Percentiles rank a stretch among this genome's conserved stretches.
These are phyloP conservation scores for Sinapis alba DNA, from an alignment of 441 rosid species.

Conservation along the genomic window DNA sequence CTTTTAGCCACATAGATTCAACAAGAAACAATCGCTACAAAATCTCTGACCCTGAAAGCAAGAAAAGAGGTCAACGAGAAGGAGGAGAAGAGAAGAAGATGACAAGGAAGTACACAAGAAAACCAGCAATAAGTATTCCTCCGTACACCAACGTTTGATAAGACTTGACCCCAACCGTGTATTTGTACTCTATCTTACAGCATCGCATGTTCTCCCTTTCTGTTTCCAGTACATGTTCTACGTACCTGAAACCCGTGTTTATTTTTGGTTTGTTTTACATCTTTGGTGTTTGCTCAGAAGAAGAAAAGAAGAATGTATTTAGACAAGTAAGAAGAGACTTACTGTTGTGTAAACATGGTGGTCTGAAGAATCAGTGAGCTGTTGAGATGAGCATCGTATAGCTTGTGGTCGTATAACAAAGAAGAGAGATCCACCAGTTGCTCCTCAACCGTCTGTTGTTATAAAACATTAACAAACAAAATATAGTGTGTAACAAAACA, in stretches of 20 bases:
- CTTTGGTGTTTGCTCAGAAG: neutral
- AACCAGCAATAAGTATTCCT: constrained; percentile 88
- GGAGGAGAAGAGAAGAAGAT: constrained; percentile 93
- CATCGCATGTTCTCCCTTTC: constrained; percentile 92
- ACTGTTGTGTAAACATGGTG: constrained; percentile 88
- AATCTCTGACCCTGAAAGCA: neutral
- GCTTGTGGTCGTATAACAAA: constrained; percentile 80
- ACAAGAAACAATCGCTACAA: constrained; percentile 9
- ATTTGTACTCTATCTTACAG: constrained; percentile 80
- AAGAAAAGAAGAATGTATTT: neutral
- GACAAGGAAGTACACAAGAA: constrained; percentile 81
- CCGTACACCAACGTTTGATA: constrained; percentile 87
- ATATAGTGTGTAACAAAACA: neutral
- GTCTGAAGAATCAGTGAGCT: constrained; percentile 94
- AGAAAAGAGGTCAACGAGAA: constrained; percentile 51
- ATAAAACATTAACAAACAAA: neutral
- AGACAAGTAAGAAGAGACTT: constrained; percentile 38
- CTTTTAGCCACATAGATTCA: neutral
- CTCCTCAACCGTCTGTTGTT: constrained; percentile 79
- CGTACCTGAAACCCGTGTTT: constrained; percentile 60
- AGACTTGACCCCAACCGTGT: constrained; percentile 61
- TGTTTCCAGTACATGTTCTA: constrained; percentile 69
- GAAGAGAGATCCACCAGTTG: constrained; percentile 94
- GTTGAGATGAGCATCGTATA: constrained; percentile 86
- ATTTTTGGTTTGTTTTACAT: neutral